phyloP scores from a whole-genome alignment of 495 filamentous ascomycete genomes.

The Aspergillus saccharolyticus region DNA sequence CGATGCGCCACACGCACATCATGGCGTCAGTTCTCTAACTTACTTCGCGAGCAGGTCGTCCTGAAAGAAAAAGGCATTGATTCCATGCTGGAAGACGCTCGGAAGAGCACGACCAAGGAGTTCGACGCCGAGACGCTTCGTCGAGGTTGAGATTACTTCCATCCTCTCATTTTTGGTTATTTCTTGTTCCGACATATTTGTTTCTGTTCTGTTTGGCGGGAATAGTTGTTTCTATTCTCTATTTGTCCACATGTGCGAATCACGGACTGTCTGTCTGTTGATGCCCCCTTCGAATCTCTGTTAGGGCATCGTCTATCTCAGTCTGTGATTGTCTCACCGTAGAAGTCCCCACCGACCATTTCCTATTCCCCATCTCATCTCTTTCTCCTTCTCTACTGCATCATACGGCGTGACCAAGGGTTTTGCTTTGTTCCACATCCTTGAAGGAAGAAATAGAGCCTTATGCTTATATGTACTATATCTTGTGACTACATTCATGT shows the following conservation, averaged over 20 bases:
- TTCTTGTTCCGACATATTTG: too few relatives aligned
- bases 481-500: not conserved
- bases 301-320: too few relatives aligned
- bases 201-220: too few relatives aligned
- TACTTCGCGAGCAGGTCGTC: slow-evolving; percentile 50
- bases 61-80: slow-evolving; percentile 84
- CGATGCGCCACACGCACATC: too few relatives aligned
- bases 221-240: not conserved
- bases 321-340: too few relatives aligned
- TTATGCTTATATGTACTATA: not conserved
- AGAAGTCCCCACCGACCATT: not conserved
- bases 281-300: too few relatives aligned
- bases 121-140: slow-evolving; percentile 70
- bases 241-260: not conserved
- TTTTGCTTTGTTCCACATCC: not conserved
- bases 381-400: not conserved
- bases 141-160: slow-evolving; percentile 15
- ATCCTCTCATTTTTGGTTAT: too few relatives aligned
- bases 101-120: slow-evolving; percentile 68
- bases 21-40: not conserved
- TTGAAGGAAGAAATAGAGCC: not conserved
- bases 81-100: slow-evolving; percentile 76
- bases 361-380: not conserved
- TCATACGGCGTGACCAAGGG: not conserved
- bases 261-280: too few relatives aligned